Base-by-base conservation (phyloP, 2,329 filamentous ascomycete genomes). In the Septoria petroselini region DNA sequence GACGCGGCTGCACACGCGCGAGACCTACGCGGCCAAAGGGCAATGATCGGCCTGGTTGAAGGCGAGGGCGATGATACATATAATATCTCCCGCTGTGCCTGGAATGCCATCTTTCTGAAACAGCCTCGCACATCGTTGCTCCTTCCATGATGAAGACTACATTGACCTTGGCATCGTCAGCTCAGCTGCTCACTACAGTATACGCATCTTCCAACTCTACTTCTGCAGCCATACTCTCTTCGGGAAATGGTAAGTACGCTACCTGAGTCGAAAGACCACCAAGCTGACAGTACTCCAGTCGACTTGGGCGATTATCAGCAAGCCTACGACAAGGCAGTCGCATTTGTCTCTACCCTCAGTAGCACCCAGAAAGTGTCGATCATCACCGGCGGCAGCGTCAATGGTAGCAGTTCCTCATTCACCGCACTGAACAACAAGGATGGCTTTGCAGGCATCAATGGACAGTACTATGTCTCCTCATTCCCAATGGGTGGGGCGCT, bases 391-490 rank as follows among this genome's bases (percentile, higher is more conserved):
- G 45, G 52, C 29, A 40, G 33, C 30, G 55, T 55, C 19, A 53
- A 58, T 19, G 55, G 52, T 37, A 61, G 46, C 33, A 56, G 54
- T 33, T 25, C 30, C 14, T 45, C 53, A 3, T 61, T 58, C 57
- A 57, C 52, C 3, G 58, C 57, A 2, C 52, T 55, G 11, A 39
- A 45, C 19, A 58, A 54, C 50, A 57, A 57, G 34, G 59, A 61
- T 45, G 57, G 57, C 30, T 52, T 55, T 9, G 54, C 55, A 7
- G 59, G 59, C 7, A 57, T 61, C 44, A 58, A 61, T 40, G 44
- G 49, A 29, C 55, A 60, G 31, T 58, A 60, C 38, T 61, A 50
- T 23, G 57, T 61, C 33, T 61, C 59, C 11, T 51, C 55, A 0
- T 61, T 61, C 31, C 52, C 53, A 3, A 56, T 60, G 48, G 55